Percentiles rank a stretch among this genome's conserved stretches.
These are phyloP conservation scores for Cercophora samala DNA, from an alignment of 495 filamentous ascomycete species.

Conservation along the genomic window DNA sequence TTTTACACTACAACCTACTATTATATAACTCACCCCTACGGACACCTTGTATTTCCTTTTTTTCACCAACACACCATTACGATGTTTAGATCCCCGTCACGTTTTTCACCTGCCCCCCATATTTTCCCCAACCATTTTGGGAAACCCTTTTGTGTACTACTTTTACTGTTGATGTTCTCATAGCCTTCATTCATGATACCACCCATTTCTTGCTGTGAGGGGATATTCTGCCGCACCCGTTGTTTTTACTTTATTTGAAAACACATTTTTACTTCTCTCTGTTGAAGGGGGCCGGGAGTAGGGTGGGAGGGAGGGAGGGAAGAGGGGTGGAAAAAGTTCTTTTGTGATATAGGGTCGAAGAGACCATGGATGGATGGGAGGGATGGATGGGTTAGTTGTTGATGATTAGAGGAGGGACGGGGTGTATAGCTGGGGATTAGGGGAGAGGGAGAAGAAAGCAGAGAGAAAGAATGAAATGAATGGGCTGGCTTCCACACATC, in stretches of 20 bases:
- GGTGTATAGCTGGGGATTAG: neutral
- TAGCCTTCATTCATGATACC: constrained; percentile 13
- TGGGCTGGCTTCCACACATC: neutral
- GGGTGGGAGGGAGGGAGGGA: neutral
- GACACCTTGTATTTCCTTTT: constrained; percentile 1
- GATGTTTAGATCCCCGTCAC: constrained; percentile 5
- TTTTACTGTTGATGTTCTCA: constrained; percentile 1
- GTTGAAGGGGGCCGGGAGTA: neutral
- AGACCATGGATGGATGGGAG: neutral
- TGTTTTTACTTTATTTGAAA: neutral
- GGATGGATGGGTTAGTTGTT: neutral
- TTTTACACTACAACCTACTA: constrained; percentile 3
- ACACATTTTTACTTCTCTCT: neutral
- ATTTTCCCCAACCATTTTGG: constrained; percentile 5
- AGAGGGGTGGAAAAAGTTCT: neutral
- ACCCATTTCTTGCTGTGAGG: constrained; percentile 7
- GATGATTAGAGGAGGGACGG: neutral
- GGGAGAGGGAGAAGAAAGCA: neutral
- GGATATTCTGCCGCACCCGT: neutral
- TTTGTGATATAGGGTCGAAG: constrained; percentile 1
- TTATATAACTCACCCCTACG: neutral
- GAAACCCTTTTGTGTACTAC: constrained; percentile 15
- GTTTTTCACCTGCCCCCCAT: neutral
- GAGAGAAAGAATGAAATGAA: neutral
- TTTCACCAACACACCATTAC: neutral